Evolutionary conservation across 176 grass and related monocot species (phyloP), one percentile per base, ranked within the genome.

Genomic region (Avena sativa): DNA sequence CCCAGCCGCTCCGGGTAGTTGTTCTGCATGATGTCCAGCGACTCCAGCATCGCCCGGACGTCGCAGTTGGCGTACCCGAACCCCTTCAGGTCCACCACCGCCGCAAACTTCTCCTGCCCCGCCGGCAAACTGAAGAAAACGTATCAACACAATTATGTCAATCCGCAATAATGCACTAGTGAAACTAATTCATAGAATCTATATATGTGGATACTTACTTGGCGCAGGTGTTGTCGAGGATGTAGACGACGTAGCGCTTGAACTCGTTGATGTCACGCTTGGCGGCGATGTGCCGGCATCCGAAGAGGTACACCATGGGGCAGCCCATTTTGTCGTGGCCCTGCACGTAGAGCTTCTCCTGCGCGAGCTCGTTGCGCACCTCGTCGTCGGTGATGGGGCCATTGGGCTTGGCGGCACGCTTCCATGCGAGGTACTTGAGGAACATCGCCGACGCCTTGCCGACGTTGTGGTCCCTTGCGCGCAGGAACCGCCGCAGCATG

Each of bases 11-110:
- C 95, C 1, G 93, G 93, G 82, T 98, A 95, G 68, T 82, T 90
- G 55, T 76, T 93, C 91, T 98, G 95, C 89, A 98, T 92, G 73
- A 95, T 95, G 4, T 95, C 93, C 7, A 98, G 81, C 26, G 67
- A 83, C 7, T 93, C 93, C 12, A 98, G n/a, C 83, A 86, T 93
- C 0, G 78, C 93, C 0, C 86, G 48, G 65, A 95, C 89, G 79
- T 98, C 96, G 60, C 86, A 93, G 81, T 98, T 92, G 3, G 88
- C 85, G 67, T 90, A 98, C 15, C 91, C 91, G 82, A 91, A 98
- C 6, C 89, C 96, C 58, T 82, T 86, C 3, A 98, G 87, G 66
- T 98, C 93, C 0, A 65, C 79, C 12, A 95, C 94, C 12, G 79
- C 73, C 1, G 71, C 86, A 32, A 98, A 98, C 87, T 91, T 98